A percentile compares a stretch with the other conserved stretches of the same genome.
Evolutionary conservation across 305 asterid species (phyloP).

Genomic region (Plantago lanceolata): DNA sequence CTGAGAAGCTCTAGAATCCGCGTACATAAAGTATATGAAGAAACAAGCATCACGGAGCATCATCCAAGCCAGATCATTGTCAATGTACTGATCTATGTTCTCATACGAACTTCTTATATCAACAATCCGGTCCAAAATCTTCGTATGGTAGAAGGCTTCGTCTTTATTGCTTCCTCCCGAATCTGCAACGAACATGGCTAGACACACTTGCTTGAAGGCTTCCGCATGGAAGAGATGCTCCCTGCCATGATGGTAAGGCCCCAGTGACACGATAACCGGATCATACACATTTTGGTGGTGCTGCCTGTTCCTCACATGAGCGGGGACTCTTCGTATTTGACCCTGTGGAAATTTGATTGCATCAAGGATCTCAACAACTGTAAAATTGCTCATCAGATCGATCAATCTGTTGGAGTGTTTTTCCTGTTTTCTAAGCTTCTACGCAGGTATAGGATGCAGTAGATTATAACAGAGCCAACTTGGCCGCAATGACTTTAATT

Average conservation of each 20-base stretch:
- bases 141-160: neutral
- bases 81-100: neutral
- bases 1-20: neutral
- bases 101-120: conserved; percentile 7
- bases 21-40: conserved; percentile 1
- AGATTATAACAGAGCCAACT: too few relatives aligned
- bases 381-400: too few relatives aligned
- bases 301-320: conserved; percentile 2
- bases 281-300: neutral
- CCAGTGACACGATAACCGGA: neutral
- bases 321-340: conserved; percentile 1
- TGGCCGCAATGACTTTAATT: too few relatives aligned
- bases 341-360: too few relatives aligned
- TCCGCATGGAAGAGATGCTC: neutral
- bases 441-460: too few relatives aligned
- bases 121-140: neutral
- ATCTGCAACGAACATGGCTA: neutral
- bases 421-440: too few relatives aligned
- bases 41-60: conserved; percentile 1
- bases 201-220: neutral
- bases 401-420: too few relatives aligned
- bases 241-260: conserved; percentile 2
- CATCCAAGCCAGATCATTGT: neutral
- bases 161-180: neutral
- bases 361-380: too few relatives aligned